A percentile compares a stretch with the other conserved stretches of the same genome.
Evolutionary conservation across 1,284 basidiomycete genomes (phyloP).

Genomic region (Boletellus deceptivus): DNA sequence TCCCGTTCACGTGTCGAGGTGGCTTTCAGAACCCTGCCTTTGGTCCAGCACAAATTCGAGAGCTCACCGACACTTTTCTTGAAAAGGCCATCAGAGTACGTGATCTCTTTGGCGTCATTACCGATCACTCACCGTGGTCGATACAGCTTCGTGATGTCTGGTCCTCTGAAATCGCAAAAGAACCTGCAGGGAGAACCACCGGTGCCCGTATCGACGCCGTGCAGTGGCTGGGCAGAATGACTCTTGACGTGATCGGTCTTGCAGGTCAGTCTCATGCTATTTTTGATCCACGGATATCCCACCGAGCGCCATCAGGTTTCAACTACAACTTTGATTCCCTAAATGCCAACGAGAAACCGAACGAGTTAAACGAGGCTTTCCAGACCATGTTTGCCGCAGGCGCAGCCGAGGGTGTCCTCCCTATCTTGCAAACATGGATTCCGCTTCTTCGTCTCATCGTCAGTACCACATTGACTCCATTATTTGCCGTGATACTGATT

Average conservation of each 20-base stretch:
- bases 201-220: conserved; percentile 45
- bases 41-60: conserved; percentile 51
- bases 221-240: conserved; percentile 54
- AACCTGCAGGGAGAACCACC: conserved; percentile 8
- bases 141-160: conserved; percentile 47
- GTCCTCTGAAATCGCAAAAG: conserved; percentile 32
- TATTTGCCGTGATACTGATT: neutral
- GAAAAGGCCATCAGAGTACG: conserved; percentile 50
- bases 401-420: conserved; percentile 19
- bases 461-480: conserved; percentile 14
- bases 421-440: conserved; percentile 37
- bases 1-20: no score
- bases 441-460: conserved; percentile 45
- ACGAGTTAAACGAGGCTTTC: conserved; percentile 51
- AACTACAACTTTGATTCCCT: conserved; percentile 49
- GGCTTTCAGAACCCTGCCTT: conserved; percentile 56
- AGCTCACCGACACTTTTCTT: conserved; percentile 54
- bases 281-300: neutral
- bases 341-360: conserved; percentile 35
- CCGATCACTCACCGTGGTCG: neutral
- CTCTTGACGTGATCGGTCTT: conserved; percentile 67
- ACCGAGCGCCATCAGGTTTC: neutral
- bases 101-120: neutral
- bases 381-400: conserved; percentile 37
- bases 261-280: conserved; percentile 42